A percentile compares a stretch with the other conserved stretches of the same genome.
phyloP scores from a whole-genome alignment of 176 grass and related monocot species.

The Oryza glaberrima region DNA sequence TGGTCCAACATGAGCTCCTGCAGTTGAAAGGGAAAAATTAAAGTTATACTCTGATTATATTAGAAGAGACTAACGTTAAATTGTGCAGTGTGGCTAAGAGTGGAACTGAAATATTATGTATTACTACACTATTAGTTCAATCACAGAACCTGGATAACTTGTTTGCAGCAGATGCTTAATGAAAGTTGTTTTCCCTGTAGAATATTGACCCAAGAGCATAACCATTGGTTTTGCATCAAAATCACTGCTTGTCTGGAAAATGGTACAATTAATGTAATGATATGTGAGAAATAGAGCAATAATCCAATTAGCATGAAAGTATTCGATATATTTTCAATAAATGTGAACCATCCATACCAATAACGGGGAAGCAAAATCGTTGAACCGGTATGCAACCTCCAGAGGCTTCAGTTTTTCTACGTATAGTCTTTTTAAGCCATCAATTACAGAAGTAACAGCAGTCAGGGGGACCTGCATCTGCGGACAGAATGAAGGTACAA shows the following conservation, averaged over 20 bases:
- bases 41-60: slow-evolving; percentile 22
- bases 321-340: neutral
- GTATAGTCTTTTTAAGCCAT: slow-evolving; percentile 81
- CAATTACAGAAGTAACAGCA: slow-evolving; percentile 81
- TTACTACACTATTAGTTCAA: slow-evolving; percentile 8
- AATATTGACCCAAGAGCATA: slow-evolving; percentile 96
- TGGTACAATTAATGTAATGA: slow-evolving; percentile 10
- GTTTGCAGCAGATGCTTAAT: slow-evolving; percentile 85
- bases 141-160: slow-evolving; percentile 77
- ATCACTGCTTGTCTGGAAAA: slow-evolving; percentile 82
- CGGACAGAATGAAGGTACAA: slow-evolving; percentile 24
- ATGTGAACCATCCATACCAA: slow-evolving; percentile 51
- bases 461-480: slow-evolving; percentile 63
- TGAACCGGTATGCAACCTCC: slow-evolving; percentile 81
- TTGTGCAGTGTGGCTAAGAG: neutral
- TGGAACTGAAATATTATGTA: neutral
- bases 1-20: slow-evolving; percentile 94
- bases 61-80: neutral
- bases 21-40: slow-evolving; percentile 12
- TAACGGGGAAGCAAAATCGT: slow-evolving; percentile 76
- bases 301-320: neutral
- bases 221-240: slow-evolving; percentile 95
- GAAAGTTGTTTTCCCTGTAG: slow-evolving; percentile 95
- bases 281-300: neutral
- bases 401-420: slow-evolving; percentile 88